Evolutionary conservation across 2,329 filamentous ascomycete genomes (phyloP).

Genomic region (Aspergillus pseudoterreus): DNA sequence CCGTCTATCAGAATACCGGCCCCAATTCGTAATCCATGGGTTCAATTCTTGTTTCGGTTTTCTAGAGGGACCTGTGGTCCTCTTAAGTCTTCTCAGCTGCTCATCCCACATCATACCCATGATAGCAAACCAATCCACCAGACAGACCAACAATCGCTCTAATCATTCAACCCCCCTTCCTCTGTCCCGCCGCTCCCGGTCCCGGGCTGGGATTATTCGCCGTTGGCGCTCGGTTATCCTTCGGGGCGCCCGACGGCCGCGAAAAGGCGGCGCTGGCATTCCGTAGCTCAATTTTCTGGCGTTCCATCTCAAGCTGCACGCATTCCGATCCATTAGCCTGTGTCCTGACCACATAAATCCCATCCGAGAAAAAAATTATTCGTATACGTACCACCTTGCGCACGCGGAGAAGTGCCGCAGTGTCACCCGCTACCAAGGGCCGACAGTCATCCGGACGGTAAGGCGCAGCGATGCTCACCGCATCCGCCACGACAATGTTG

Average conservation of each 20-base stretch:
- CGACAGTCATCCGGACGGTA: conserved; percentile 56
- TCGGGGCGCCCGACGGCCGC: conserved; percentile 25
- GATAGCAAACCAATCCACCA: neutral
- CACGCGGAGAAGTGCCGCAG: conserved; percentile 41
- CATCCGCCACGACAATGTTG: conserved; percentile 59
- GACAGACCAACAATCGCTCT: neutral
- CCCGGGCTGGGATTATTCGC: conserved; percentile 19
- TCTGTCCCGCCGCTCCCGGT: conserved; percentile 24
- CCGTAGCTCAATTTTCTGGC: conserved; percentile 45
- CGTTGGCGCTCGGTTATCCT: conserved; percentile 9
- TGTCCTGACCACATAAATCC: neutral
- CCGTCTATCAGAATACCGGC: too few species aligned
- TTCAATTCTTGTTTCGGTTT: too few species aligned
- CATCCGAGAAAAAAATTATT: neutral
- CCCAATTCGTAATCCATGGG: too few species aligned
- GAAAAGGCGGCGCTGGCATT: conserved; percentile 31
- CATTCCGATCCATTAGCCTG: conserved; percentile 3
- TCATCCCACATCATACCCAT: neutral
- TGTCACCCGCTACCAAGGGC: conserved; percentile 37
- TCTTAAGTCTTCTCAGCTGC: neutral
- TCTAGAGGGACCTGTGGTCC: too few species aligned
- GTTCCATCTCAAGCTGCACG: conserved; percentile 45
- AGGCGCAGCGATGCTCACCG: conserved; percentile 56
- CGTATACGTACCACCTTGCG: conserved; percentile 47
- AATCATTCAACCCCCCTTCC: conserved; percentile 27